phyloP scores from a whole-genome alignment of 2,329 filamentous ascomycete species.

The Cladosporium colombiae region DNA sequence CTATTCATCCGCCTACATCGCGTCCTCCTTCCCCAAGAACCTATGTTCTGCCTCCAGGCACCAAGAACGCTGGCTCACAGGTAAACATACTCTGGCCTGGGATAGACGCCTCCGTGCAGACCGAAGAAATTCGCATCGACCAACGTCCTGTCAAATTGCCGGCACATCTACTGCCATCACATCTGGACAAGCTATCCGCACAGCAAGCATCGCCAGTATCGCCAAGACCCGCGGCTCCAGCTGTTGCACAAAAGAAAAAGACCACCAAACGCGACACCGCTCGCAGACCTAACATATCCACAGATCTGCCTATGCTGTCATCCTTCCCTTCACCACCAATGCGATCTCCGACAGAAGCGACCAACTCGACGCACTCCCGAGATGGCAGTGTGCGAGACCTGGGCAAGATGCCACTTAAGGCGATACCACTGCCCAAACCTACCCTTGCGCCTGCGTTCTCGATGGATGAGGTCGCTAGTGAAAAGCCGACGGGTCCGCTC shows the following conservation, averaged over 20 bases:
- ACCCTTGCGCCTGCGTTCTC: slow-evolving; percentile 32
- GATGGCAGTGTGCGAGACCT: slow-evolving; percentile 29
- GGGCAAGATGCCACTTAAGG: slow-evolving; percentile 34
- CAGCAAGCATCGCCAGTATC: slow-evolving; percentile 20
- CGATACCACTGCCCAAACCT: slow-evolving; percentile 36
- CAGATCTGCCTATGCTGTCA: slow-evolving; percentile 23
- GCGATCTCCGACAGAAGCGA: slow-evolving; percentile 27
- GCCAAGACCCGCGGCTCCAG: slow-evolving; percentile 10
- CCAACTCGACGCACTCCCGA: slow-evolving; percentile 28
- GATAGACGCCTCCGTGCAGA: slow-evolving; percentile 70
- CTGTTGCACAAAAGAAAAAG: slow-evolving; percentile 2
- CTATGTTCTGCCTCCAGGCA: slow-evolving; percentile 75
- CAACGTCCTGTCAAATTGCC: slow-evolving; percentile 73
- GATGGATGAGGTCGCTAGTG: slow-evolving; percentile 16
- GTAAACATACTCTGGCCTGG: slow-evolving; percentile 58
- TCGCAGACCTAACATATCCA: slow-evolving; percentile 27
- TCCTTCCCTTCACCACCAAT: slow-evolving; percentile 29
- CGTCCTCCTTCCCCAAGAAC: slow-evolving; percentile 76
- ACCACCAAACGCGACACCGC: slow-evolving; percentile 12
- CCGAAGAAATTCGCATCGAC: slow-evolving; percentile 86
- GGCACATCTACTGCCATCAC: slow-evolving; percentile 74
- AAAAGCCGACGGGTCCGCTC: slow-evolving; percentile 32
- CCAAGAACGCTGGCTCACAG: slow-evolving; percentile 81
- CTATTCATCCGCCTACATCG: slow-evolving; percentile 84
- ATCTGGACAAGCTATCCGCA: slow-evolving; percentile 38